These are phyloP conservation scores for Penicillium fimorum DNA, from an alignment of 495 filamentous ascomycete species.

Conservation along the genomic window DNA sequence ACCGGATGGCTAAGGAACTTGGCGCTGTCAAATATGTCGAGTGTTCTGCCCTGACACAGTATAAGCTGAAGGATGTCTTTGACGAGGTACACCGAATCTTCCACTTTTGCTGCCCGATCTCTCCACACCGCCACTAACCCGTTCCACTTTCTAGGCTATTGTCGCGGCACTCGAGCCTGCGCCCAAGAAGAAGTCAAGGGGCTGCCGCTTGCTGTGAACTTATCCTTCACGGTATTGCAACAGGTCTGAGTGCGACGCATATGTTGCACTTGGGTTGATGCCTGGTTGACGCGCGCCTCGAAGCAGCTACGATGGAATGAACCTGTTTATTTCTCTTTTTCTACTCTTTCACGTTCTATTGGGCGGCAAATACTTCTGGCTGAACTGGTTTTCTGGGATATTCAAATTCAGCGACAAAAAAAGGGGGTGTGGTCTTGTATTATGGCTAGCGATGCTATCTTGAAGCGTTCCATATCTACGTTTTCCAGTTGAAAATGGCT, in stretches of 20 bases:
- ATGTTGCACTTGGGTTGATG: slow-evolving; percentile 5
- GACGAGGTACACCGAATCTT: slow-evolving; percentile 71
- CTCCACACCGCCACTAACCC: slow-evolving; percentile 14
- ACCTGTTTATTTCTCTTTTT: slow-evolving; percentile 28
- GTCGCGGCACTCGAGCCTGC: slow-evolving; percentile 89
- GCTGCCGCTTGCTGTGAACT: slow-evolving; percentile 44
- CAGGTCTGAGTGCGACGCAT: slow-evolving; percentile 21
- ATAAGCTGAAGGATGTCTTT: slow-evolving; percentile 98
- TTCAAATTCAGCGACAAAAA: slow-evolving; percentile 12
- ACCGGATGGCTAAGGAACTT: slow-evolving; percentile 92
- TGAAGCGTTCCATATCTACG: slow-evolving; percentile 24
- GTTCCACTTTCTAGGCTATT: slow-evolving; percentile 62
- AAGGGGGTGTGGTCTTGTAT: slow-evolving; percentile 8
- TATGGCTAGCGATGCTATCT: slow-evolving; percentile 24
- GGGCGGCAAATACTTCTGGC: slow-evolving; percentile 19
- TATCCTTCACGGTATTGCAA: slow-evolving; percentile 13
- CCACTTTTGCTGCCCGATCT: not conserved
- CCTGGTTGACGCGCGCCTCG: slow-evolving; percentile 14
- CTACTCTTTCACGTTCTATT: slow-evolving; percentile 19
- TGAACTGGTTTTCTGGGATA: slow-evolving; percentile 20
- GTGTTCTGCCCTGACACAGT: slow-evolving; percentile 96
- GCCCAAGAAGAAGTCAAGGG: slow-evolving; percentile 60
- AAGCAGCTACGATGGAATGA: slow-evolving; percentile 36
- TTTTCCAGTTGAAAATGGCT: slow-evolving; percentile 15
- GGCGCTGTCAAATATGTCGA: slow-evolving; percentile 98